phyloP scores from a whole-genome alignment of 257 asterid genomes.

The Jacaranda copaia region DNA sequence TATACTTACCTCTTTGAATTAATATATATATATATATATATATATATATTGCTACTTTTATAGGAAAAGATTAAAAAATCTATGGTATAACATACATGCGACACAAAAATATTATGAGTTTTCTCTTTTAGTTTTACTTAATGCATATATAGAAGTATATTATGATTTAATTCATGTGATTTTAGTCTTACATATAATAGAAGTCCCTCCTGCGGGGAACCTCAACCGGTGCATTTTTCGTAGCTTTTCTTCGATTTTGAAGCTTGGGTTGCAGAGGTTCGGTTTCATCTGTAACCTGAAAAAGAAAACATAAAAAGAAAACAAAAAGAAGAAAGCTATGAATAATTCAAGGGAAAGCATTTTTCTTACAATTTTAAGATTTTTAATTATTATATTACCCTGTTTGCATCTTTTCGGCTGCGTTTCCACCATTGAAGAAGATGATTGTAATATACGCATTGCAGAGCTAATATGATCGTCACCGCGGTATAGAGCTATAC shows the following conservation, averaged over 20 bases:
- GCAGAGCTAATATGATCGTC: conserved; percentile 57
- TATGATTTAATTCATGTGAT: no score
- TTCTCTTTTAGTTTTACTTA: no score
- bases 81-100: no score
- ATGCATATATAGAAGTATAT: no score
- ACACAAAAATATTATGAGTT: no score
- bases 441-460: conserved; percentile 58
- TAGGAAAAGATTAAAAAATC: no score
- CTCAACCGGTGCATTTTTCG: conserved; percentile 41
- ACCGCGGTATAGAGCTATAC: conserved; percentile 52
- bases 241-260: conserved; percentile 16
- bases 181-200: conserved; percentile 47
- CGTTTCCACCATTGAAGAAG: conserved; percentile 35
- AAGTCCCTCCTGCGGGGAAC: conserved; percentile 50
- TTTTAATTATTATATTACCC: conserved; percentile 18
- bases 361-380: no score
- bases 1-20: no score
- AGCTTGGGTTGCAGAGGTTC: conserved; percentile 30
- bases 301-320: neutral
- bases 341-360: neutral
- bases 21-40: no score
- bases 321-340: neutral
- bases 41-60: no score
- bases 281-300: conserved; percentile 36
- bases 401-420: conserved; percentile 6